These are phyloP conservation scores for Neonectria faginata DNA, from an alignment of 2,329 filamentous ascomycete genomes.

Conservation along the genomic window DNA sequence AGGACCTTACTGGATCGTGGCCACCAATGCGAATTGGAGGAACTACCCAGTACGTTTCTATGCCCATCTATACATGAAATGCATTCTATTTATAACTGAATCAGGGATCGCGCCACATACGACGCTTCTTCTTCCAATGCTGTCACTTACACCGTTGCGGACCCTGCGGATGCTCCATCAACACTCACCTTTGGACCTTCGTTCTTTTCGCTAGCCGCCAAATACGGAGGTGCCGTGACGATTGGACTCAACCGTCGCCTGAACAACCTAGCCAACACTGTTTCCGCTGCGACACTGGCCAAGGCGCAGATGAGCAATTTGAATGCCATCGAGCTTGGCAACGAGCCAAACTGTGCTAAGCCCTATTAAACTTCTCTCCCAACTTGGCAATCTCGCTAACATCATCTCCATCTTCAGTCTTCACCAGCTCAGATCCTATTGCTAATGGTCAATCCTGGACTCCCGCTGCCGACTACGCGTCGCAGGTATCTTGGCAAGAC, in stretches of 20 bases:
- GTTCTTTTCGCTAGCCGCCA: conserved; percentile 62
- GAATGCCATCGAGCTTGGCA: conserved; percentile 66
- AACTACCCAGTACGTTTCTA: conserved; percentile 59
- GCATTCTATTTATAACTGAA: neutral
- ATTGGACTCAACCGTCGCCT: conserved; percentile 66
- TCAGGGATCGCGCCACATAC: conserved; percentile 62
- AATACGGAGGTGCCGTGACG: conserved; percentile 62
- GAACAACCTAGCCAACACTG: conserved; percentile 65
- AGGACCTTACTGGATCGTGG: conserved; percentile 61
- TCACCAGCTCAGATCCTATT: conserved; percentile 36
- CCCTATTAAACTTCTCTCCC: neutral
- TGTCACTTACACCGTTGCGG: conserved; percentile 63
- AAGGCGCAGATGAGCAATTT: conserved; percentile 60
- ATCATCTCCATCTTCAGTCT: conserved; percentile 20
- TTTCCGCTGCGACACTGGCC: conserved; percentile 61
- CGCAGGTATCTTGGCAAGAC: conserved; percentile 50
- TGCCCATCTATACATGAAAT: neutral
- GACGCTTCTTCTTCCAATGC: conserved; percentile 58
- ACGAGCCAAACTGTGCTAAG: conserved; percentile 66
- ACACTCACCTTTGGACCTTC: conserved; percentile 64
- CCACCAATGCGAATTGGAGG: conserved; percentile 69
- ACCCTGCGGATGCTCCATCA: conserved; percentile 59
- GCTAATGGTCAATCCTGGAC: conserved; percentile 46
- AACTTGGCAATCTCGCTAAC: neutral
- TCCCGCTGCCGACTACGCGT: conserved; percentile 48